These are phyloP conservation scores for Globisporangium orthogonon DNA, from an alignment of 352 stramenopile genomes.

Conservation along the genomic window DNA sequence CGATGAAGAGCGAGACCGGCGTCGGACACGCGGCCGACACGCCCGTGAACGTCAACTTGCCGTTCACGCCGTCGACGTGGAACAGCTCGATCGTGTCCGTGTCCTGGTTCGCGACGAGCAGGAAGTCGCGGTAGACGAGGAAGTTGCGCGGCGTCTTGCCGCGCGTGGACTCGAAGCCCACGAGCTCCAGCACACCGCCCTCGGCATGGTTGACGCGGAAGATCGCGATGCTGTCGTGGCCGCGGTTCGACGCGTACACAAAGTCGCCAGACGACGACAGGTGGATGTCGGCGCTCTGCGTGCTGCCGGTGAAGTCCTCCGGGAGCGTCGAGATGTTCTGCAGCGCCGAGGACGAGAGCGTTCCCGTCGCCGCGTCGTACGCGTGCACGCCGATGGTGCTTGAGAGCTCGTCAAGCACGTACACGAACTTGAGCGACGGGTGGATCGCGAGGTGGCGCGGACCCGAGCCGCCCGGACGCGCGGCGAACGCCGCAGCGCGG, in stretches of 20 bases:
- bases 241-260: slow-evolving; percentile 40
- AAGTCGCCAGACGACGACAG: slow-evolving; percentile 29
- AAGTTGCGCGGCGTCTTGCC: slow-evolving; percentile 31
- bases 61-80: slow-evolving; percentile 22
- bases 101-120: too few species aligned
- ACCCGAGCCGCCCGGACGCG: slow-evolving; percentile 37
- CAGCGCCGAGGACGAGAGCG: slow-evolving; percentile 32
- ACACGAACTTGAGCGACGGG: slow-evolving; percentile 34
- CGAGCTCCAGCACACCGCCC: slow-evolving; percentile 16
- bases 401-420: slow-evolving; percentile 65
- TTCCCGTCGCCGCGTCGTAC: slow-evolving; percentile 33
- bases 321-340: slow-evolving; percentile 69
- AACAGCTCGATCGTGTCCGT: too few species aligned
- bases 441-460: slow-evolving; percentile 81
- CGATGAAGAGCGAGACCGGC: slow-evolving; percentile 30
- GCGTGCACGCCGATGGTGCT: slow-evolving; percentile 60
- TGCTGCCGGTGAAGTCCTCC: slow-evolving; percentile 26
- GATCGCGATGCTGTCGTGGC: slow-evolving; percentile 30
- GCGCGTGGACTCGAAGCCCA: slow-evolving; percentile 24
- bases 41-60: slow-evolving; percentile 27
- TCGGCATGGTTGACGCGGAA: slow-evolving; percentile 20
- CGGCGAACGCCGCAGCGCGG: slow-evolving; percentile 29
- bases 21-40: slow-evolving; percentile 23
- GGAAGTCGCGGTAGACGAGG: slow-evolving; percentile 12
- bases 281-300: slow-evolving; percentile 25